Base-by-base conservation (phyloP, 192 early-diverging fungal species). In the Coemansia sp. region DNA sequence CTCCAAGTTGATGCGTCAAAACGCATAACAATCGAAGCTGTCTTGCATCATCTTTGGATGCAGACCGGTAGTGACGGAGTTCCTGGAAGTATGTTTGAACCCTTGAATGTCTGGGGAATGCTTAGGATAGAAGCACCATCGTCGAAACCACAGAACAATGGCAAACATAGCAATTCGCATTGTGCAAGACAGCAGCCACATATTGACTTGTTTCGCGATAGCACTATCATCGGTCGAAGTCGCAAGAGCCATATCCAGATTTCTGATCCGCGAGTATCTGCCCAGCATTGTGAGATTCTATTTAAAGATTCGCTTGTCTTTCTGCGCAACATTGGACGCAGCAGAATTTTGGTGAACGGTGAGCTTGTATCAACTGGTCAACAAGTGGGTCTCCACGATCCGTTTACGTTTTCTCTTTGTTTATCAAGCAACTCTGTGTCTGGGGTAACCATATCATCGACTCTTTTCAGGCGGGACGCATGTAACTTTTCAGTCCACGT, bases 201-300 rank as follows among this genome's bases (percentile, higher is more conserved):
- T 32, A 62, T 82, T 37, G 66, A 71, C 51, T 59, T 82, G 62
- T 76, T 77, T 42, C 65, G 68, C 16, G 46, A 61, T 6, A 48
- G 63, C 18, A 82, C 74, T 1, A 52, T 55, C 22, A 73, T 82
- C 41, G 79, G 79, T 3, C 54, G 74, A 8, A 68, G 79, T 22
- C 66, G 68, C 65, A 69, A 59, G 39, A 61, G 74, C 62, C 71
- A 82, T 32, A 74, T 82, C 18, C 79, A 77, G 37, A 64, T 82
- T 5, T 41, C 67, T 6, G 79, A 82, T 46, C 41, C 68, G 10
- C 49, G 66, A 15, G 61, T 82, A 21, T 82, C 79, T 5, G 63
- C 74, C 16, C 36, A 65, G 18, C 79, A 82, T 45, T 77, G 74
- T 66, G 63, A 67, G 57, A 67, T 82, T 16, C 9, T 68, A 15